A percentile compares a stretch with the other conserved stretches of the same genome.
Evolutionary conservation across 306 rosid genomes (phyloP).

Genomic region (Prunus kanzakura): DNA sequence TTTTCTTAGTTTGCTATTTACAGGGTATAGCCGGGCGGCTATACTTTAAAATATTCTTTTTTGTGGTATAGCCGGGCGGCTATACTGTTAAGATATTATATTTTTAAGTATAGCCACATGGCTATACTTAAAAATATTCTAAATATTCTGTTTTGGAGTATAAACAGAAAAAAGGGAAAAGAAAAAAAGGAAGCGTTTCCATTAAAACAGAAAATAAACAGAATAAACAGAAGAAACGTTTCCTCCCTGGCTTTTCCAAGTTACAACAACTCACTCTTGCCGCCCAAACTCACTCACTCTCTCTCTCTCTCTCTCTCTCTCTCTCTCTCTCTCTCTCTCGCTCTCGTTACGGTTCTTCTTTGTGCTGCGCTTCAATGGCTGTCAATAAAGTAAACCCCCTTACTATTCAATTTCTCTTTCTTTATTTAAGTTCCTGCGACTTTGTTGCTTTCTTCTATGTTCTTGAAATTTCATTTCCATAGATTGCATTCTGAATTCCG

Average conservation of each 20-base stretch:
- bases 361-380: slow-evolving; percentile 13
- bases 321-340: background rate
- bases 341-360: background rate
- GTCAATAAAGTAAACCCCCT: slow-evolving; percentile 9
- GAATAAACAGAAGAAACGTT: background rate
- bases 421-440: background rate
- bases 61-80: no score
- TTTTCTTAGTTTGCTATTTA: no score
- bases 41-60: no score
- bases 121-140: no score
- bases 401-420: background rate
- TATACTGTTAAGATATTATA: no score
- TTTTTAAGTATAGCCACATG: no score
- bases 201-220: background rate
- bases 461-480: background rate
- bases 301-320: background rate
- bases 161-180: background rate
- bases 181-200: background rate
- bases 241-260: background rate
- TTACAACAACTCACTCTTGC: slow-evolving; percentile 1
- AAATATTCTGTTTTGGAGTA: no score
- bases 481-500: background rate
- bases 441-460: background rate
- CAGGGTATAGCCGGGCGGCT: no score
- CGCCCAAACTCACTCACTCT: slow-evolving; percentile 19